Base-by-base conservation (phyloP, 192 early-diverging fungal genomes). In the Mortierella antarctica region DNA sequence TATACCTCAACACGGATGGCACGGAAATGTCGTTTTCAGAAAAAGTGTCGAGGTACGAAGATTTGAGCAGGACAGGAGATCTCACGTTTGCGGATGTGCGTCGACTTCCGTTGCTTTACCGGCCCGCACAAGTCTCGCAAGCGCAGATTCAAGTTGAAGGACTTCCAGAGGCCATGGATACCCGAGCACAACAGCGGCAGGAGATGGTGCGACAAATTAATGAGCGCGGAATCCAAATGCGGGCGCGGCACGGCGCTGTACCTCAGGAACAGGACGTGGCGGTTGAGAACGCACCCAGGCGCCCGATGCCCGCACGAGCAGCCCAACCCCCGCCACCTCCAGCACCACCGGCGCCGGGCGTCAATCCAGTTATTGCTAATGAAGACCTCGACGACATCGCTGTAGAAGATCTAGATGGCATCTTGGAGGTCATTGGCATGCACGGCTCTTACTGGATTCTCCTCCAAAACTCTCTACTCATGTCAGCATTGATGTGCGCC, bases 381-480 rank as follows among this genome's bases (percentile, higher is more conserved):
- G 67, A 70, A 14, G 62, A 69, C 9, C 39, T 52, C 7, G 62
- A 50, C 5, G 87, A 90, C 65, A 66, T 84, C 59, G 84, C 84
- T 18, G 91, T 86, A 61, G 93, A 93, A 42, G 92, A 88, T 20
- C 82, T 91, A 9, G 92, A 94, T 51, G 92, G 91, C 6, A 83
- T 94, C n/a, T 71, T 97, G 44, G 97, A 97, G 57, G 91, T 95
- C n/a, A 87, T 98, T 58, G 97, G 97, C 10, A 89, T 99, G 75
- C 88, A 93, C 8, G 97, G 97, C 0, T 93, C 96, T 14, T 66
- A 93, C n/a, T 86, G 90, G 74, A 86, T 92, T 62, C 73, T 97
- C 0, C 53, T 92, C 11, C 94, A 96, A 71, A 95, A 96, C 76
- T 94, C 94, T 56, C 86, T 92, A 9, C 86, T 97, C 21, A 94